phyloP scores from a whole-genome alignment of 345 rosid species.

The Pistacia integerrima region DNA sequence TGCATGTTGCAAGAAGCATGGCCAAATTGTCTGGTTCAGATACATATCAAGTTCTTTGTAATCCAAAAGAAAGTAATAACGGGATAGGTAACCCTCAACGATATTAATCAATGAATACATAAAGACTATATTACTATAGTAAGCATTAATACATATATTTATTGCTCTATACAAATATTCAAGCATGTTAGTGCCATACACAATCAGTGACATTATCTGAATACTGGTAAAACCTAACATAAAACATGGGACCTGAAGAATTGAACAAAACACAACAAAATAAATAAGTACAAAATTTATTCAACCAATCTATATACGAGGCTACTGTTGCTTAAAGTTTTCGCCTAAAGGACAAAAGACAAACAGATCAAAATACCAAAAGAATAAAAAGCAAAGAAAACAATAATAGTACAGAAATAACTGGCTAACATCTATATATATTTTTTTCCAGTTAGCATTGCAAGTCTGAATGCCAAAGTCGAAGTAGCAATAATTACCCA shows the following conservation, averaged over 20 bases:
- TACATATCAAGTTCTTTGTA: neutral
- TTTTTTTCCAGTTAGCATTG: slow-evolving; percentile 33
- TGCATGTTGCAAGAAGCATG: neutral
- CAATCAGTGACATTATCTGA: slow-evolving; percentile 81
- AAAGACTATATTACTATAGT: too few species aligned
- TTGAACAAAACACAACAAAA: slow-evolving; percentile 21
- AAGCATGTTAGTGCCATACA: slow-evolving; percentile 44
- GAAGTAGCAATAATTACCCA: slow-evolving; percentile 82
- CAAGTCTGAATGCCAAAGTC: slow-evolving; percentile 64
- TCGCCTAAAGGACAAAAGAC: neutral
- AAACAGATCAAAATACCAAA: neutral
- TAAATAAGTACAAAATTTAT: slow-evolving; percentile 2
- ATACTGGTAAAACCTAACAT: slow-evolving; percentile 76
- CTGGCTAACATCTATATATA: too few species aligned
- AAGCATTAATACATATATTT: neutral
- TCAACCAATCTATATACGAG: neutral
- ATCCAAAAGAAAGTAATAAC: neutral
- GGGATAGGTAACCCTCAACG: too few species aligned
- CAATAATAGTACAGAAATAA: neutral
- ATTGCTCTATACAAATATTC: neutral
- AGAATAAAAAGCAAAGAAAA: neutral
- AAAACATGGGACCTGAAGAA: slow-evolving; percentile 76
- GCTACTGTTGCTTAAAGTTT: neutral
- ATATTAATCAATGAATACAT: too few species aligned
- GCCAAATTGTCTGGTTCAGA: neutral